Conservation (phyloP, 2,329 filamentous ascomycete genomes). For the Harringtonia aguacate region DNA sequence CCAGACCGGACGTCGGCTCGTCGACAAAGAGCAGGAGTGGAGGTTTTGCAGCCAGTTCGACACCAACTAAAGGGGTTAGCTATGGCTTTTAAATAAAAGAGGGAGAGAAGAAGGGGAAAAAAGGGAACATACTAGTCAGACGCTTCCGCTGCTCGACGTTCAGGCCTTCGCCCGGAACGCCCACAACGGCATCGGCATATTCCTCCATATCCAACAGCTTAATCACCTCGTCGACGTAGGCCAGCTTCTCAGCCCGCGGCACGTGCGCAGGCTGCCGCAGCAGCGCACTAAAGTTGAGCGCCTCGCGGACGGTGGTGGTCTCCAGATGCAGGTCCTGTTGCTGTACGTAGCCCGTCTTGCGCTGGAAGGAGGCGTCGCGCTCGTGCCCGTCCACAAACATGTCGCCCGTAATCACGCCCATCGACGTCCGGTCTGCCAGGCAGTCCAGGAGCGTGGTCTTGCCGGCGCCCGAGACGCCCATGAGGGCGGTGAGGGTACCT, state of each 20-base stretch:
- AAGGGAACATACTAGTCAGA: conserved; percentile 41
- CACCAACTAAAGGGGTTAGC: conserved; percentile 51
- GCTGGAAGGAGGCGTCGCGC: conserved; percentile 74
- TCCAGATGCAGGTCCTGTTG: conserved; percentile 84
- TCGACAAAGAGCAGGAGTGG: conserved; percentile 84
- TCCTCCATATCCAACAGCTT: conserved; percentile 83
- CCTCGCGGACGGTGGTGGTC: conserved; percentile 79
- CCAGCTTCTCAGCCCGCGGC: conserved; percentile 68
- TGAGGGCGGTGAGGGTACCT: conserved; percentile 77
- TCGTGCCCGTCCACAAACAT: conserved; percentile 59
- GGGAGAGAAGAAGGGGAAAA: background rate
- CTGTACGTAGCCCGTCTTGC: conserved; percentile 85
- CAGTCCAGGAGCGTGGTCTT: conserved; percentile 87
- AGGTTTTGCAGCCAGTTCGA: conserved; percentile 90
- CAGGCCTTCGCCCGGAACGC: conserved; percentile 78
- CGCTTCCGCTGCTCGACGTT: conserved; percentile 63
- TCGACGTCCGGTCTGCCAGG: conserved; percentile 73
- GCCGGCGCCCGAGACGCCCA: conserved; percentile 84
- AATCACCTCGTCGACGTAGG: conserved; percentile 84
- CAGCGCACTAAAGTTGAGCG: conserved; percentile 73
- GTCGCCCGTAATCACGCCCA: conserved; percentile 80
- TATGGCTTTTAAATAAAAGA: background rate
- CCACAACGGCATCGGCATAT: conserved; percentile 83
- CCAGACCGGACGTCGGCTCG: conserved; percentile 90
- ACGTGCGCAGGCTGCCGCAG: conserved; percentile 72